phyloP scores from a whole-genome alignment of 495 filamentous ascomycete genomes.

The Aspergillus sclerotiicarbonarius region DNA sequence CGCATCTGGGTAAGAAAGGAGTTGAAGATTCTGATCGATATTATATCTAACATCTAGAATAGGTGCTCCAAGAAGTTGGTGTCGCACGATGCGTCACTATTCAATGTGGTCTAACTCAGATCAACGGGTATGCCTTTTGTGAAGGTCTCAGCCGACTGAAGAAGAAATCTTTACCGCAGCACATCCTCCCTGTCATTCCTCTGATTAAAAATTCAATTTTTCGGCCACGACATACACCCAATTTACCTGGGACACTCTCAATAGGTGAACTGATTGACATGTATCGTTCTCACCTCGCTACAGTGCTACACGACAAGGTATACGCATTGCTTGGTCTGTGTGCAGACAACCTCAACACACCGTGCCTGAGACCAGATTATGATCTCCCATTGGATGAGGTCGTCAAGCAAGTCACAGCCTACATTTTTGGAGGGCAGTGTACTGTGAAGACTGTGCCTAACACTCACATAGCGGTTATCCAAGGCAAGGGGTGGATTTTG shows the following conservation, averaged over 20 bases:
- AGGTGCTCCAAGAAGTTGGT: slow-evolving; percentile 35
- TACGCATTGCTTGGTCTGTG: slow-evolving; percentile 37
- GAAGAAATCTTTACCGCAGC: not conserved
- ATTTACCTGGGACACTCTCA: slow-evolving; percentile 15
- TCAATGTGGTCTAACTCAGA: slow-evolving; percentile 24
- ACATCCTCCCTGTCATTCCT: slow-evolving; percentile 23
- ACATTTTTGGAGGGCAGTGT: slow-evolving; percentile 16
- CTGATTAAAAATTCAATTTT: slow-evolving; percentile 27
- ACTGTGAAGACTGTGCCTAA: slow-evolving; percentile 19
- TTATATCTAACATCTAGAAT: not conserved
- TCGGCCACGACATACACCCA: slow-evolving; percentile 17
- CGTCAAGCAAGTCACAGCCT: slow-evolving; percentile 15
- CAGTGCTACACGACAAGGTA: slow-evolving; percentile 30
- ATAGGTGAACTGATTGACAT: slow-evolving; percentile 33
- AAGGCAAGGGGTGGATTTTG: slow-evolving; percentile 14
- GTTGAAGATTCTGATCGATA: not conserved
- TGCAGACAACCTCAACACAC: slow-evolving; percentile 18
- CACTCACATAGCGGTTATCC: slow-evolving; percentile 20
- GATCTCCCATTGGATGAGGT: slow-evolving; percentile 18
- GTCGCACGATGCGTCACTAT: slow-evolving; percentile 25
- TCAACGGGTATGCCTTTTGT: slow-evolving; percentile 24
- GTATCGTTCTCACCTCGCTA: slow-evolving; percentile 31
- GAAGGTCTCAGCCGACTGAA: slow-evolving; percentile 8
- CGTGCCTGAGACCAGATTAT: slow-evolving; percentile 21
- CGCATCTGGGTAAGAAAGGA: slow-evolving; percentile 28